Percentiles rank a stretch among this genome's conserved stretches.
phyloP scores from a whole-genome alignment of 805 yeast species.

The Pichia rugopelliculosa region DNA sequence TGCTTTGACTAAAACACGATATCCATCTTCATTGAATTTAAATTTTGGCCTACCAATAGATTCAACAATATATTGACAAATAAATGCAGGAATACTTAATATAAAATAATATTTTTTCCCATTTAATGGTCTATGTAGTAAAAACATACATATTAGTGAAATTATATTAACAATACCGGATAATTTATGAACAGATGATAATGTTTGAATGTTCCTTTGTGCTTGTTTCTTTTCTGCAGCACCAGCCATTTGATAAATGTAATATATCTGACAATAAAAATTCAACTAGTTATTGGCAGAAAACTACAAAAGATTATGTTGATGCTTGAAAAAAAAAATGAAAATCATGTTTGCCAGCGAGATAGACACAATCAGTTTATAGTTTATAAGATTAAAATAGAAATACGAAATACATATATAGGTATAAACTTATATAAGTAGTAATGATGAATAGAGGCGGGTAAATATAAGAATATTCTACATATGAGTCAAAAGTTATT shows the following conservation, averaged over 20 bases:
- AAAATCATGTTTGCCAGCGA: background rate
- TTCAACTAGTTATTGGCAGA: too few relatives aligned
- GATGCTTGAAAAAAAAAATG: too few relatives aligned
- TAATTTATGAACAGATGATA: slow-evolving; percentile 28
- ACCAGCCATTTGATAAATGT: slow-evolving; percentile 27
- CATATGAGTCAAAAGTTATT: background rate
- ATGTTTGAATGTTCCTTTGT: slow-evolving; percentile 21
- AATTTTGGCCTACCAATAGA: slow-evolving; percentile 53
- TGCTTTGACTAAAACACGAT: slow-evolving; percentile 34
- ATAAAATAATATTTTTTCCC: slow-evolving; percentile 38
- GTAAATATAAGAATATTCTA: background rate
- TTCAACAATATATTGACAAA: slow-evolving; percentile 48
- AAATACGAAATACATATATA: background rate
- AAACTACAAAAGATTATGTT: too few relatives aligned
- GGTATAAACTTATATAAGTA: background rate
- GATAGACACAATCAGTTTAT: too few relatives aligned
- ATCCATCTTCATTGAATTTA: slow-evolving; percentile 31
- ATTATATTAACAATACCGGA: slow-evolving; percentile 34
- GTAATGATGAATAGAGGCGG: background rate
- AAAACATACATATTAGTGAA: slow-evolving; percentile 30
- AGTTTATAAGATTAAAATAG: background rate
- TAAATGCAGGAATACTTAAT: slow-evolving; percentile 34
- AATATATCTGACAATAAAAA: too few relatives aligned
- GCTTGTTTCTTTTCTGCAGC: slow-evolving; percentile 34
- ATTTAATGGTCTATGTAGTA: slow-evolving; percentile 38